Evolutionary conservation across 345 rosid genomes (phyloP), one percentile per base, ranked within the genome.

Genomic region (Boechera stricta): DNA sequence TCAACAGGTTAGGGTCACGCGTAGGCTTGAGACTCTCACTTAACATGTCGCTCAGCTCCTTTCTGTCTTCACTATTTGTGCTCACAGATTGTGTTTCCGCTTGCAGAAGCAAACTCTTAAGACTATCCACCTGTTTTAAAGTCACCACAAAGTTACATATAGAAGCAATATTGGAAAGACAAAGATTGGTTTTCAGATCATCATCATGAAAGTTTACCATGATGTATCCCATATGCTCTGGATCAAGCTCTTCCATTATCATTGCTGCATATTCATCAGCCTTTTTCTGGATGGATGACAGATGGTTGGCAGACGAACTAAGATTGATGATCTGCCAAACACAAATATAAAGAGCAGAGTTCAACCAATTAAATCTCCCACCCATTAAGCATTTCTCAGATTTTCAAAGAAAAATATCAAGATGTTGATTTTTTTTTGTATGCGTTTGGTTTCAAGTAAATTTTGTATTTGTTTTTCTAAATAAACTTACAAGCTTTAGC

Each of bases 161-260:
- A 44, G 11, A 54, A 48, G 2, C 39, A 39, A 7, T 28, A 24
- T 16, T 41, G 16, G 10, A 8, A n/a, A 48, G 26, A 48, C 31
- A 32, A 10, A 24, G 6, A 13, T 11, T 0, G 24, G 32, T 8
- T 32, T 42, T 56, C 0, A 15, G 6, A 45, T 47, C 2, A 64
- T 64, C 2, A 56, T 71, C 38, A 55, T 45, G 24, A 52, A 32
- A 32, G 39, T n/a, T 10, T 86, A 90, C 96, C 96, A 82, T 83
- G 71, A 88, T 85, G 80, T 86, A 85, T 73, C 96, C 96, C 1
- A 67, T 79, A 24, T 85, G 41, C 9, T 86, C 84, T 9, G 90
- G 91, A 73, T 90, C 96, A 67, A 90, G 78, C 68, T 84, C 93
- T 71, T 90, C 96, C 93, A 90, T 86, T 70, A 90, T 88, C 81